A percentile compares a stretch with the other conserved stretches of the same genome.
Conservation (phyloP, 2,329 filamentous ascomycete genomes). For the Nigrospora sphaerica region DNA sequence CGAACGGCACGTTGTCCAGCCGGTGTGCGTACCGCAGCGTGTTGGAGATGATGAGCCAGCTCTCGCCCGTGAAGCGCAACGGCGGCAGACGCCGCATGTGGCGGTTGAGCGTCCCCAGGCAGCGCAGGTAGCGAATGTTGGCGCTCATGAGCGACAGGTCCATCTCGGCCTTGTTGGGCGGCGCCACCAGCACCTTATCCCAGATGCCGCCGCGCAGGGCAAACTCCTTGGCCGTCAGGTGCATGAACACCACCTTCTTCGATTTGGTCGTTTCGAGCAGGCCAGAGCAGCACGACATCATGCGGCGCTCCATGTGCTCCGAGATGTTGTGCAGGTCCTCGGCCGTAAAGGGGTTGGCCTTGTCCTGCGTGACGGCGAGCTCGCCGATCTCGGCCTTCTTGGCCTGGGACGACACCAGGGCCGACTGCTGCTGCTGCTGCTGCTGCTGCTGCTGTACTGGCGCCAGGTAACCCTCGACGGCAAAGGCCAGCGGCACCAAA, state of each 20-base stretch:
- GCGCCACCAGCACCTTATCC: slow-evolving; percentile 1
- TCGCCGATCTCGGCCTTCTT: not conserved
- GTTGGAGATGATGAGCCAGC: not conserved
- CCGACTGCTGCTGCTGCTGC: no score
- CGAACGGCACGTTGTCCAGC: slow-evolving; percentile 2
- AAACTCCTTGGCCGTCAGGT: slow-evolving; percentile 4
- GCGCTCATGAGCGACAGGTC: slow-evolving; percentile 1
- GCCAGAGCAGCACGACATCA: slow-evolving; percentile 16
- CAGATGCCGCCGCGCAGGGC: not conserved
- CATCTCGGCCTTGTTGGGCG: slow-evolving; percentile 1
- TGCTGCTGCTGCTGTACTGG: not conserved
- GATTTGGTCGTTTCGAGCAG: slow-evolving; percentile 16
- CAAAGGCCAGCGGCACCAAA: slow-evolving; percentile 20
- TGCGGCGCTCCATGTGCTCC: slow-evolving; percentile 18
- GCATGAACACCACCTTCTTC: slow-evolving; percentile 2
- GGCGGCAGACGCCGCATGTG: not conserved
- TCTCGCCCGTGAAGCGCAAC: not conserved
- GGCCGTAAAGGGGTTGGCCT: slow-evolving; percentile 11
- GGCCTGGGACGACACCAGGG: not conserved
- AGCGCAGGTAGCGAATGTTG: not conserved
- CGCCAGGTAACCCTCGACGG: slow-evolving; percentile 16
- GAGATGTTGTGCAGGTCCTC: slow-evolving; percentile 12
- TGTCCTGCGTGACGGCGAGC: not conserved
- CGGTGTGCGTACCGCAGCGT: slow-evolving; percentile 1
- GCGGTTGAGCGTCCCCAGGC: not conserved